phyloP scores from a whole-genome alignment of 129 eudicot genomes.

The Artemisia argyi region DNA sequence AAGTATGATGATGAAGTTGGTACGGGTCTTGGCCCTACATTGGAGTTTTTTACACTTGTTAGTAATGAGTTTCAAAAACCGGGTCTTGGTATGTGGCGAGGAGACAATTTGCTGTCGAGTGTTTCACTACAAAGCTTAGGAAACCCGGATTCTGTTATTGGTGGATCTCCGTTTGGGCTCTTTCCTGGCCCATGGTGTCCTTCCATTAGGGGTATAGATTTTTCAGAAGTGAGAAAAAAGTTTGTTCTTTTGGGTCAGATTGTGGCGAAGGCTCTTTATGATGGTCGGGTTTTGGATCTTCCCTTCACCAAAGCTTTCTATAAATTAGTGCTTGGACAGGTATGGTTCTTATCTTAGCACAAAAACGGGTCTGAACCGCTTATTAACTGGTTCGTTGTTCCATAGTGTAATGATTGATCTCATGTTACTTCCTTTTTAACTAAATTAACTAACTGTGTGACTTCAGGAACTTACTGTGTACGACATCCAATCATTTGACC shows the following conservation, averaged over 20 bases:
- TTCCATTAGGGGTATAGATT: conserved; percentile 37
- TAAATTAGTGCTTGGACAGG: conserved; percentile 85
- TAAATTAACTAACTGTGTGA: background rate
- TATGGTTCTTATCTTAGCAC: conserved; percentile 17
- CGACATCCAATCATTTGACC: conserved; percentile 87
- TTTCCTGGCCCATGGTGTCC: conserved; percentile 87
- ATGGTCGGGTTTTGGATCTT: conserved; percentile 91
- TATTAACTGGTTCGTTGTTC: background rate
- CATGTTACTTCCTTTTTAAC: background rate
- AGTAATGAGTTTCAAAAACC: conserved; percentile 77
- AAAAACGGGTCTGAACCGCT: too few species aligned
- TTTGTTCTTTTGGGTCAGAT: conserved; percentile 81
- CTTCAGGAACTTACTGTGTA: conserved; percentile 74
- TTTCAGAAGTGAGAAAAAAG: conserved; percentile 59
- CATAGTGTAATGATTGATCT: conserved; percentile 1
- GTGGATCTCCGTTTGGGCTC: conserved; percentile 57
- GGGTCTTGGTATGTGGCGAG: conserved; percentile 93
- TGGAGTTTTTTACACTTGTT: conserved; percentile 92
- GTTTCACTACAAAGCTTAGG: conserved; percentile 4
- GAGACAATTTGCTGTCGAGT: conserved; percentile 37
- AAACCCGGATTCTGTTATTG: conserved; percentile 21
- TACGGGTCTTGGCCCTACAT: conserved; percentile 95
- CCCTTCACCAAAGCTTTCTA: conserved; percentile 86
- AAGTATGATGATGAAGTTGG: conserved; percentile 90
- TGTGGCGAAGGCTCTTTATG: conserved; percentile 87